A percentile compares a stretch with the other conserved stretches of the same genome.
Conservation (phyloP, 805 yeast genomes). For the Metschnikowia bowlesiae region DNA sequence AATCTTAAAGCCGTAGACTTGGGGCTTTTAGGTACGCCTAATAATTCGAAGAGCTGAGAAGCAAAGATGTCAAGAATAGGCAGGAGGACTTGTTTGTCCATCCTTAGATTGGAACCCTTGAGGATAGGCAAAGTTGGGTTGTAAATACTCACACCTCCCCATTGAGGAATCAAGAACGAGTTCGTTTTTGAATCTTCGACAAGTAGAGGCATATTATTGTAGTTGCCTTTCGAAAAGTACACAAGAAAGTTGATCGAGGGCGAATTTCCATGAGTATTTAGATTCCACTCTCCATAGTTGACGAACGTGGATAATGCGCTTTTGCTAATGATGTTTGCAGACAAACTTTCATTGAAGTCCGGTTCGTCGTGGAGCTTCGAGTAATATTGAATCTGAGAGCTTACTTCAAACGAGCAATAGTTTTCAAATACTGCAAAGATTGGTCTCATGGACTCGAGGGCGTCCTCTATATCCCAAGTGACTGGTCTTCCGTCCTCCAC, state of each 20-base stretch:
- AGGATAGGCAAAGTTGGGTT: conserved; percentile 32
- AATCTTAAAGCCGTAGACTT: conserved; percentile 58
- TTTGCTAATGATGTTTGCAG: conserved; percentile 36
- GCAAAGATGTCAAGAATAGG: conserved; percentile 67
- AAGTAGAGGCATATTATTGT: conserved; percentile 42
- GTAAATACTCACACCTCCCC: conserved; percentile 73
- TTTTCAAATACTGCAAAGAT: conserved; percentile 49
- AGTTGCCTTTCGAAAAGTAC: conserved; percentile 52
- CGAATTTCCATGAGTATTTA: conserved; percentile 51
- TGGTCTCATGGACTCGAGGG: conserved; percentile 51
- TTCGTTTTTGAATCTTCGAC: conserved; percentile 48
- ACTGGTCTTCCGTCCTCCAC: conserved; percentile 65
- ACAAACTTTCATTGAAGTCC: conserved; percentile 19
- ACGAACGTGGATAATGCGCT: conserved; percentile 68
- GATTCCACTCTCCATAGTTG: conserved; percentile 82
- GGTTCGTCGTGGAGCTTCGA: conserved; percentile 37
- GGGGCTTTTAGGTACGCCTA: conserved; percentile 63
- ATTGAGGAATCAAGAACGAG: conserved; percentile 78
- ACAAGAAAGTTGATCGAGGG: conserved; percentile 70
- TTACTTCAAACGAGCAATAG: conserved; percentile 68
- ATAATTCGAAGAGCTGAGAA: conserved; percentile 64
- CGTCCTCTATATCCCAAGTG: conserved; percentile 66
- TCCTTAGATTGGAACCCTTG: conserved; percentile 13
- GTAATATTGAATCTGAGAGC: conserved; percentile 73
- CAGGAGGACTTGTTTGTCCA: conserved; percentile 44